Conservation (phyloP, 2,329 filamentous ascomycete genomes). For the Penicillium sp. region DNA sequence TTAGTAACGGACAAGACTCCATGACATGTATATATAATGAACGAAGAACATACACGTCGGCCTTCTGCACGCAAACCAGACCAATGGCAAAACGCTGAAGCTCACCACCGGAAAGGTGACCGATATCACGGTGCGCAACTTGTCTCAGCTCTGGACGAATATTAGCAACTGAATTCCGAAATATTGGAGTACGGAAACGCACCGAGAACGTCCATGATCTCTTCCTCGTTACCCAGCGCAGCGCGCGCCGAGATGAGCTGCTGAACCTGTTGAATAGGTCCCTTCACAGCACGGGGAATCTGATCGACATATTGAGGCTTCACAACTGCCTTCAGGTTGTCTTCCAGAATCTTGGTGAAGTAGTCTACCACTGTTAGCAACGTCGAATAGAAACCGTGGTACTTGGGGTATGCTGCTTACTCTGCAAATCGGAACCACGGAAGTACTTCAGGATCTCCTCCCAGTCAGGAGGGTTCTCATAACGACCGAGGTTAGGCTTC, state of each 20-base stretch:
- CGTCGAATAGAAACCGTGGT: neutral
- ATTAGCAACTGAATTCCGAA: slow-evolving; percentile 16
- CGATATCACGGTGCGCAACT: slow-evolving; percentile 89
- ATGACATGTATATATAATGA: neutral
- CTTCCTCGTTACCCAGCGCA: slow-evolving; percentile 74
- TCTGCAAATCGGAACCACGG: slow-evolving; percentile 94
- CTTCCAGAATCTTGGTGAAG: slow-evolving; percentile 96
- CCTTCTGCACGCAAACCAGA: slow-evolving; percentile 90
- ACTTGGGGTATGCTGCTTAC: slow-evolving; percentile 54
- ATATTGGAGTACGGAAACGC: slow-evolving; percentile 13
- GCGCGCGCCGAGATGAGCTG: slow-evolving; percentile 73
- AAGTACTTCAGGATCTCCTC: slow-evolving; percentile 99
- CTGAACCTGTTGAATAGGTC: slow-evolving; percentile 75
- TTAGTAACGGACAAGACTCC: slow-evolving; percentile 14
- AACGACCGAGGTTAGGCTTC: slow-evolving; percentile 94
- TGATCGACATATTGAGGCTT: slow-evolving; percentile 99
- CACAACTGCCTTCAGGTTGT: slow-evolving; percentile 94
- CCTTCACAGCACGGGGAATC: slow-evolving; percentile 88
- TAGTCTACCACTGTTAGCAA: slow-evolving; percentile 64
- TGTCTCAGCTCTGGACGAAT: slow-evolving; percentile 69
- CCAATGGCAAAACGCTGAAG: slow-evolving; percentile 97
- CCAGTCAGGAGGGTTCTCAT: slow-evolving; percentile 97
- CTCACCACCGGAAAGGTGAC: slow-evolving; percentile 90
- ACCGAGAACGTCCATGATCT: slow-evolving; percentile 78
- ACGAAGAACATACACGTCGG: slow-evolving; percentile 67